Conservation (phyloP, 1,284 basidiomycete species). For the Pulchroboletus neoregius region DNA sequence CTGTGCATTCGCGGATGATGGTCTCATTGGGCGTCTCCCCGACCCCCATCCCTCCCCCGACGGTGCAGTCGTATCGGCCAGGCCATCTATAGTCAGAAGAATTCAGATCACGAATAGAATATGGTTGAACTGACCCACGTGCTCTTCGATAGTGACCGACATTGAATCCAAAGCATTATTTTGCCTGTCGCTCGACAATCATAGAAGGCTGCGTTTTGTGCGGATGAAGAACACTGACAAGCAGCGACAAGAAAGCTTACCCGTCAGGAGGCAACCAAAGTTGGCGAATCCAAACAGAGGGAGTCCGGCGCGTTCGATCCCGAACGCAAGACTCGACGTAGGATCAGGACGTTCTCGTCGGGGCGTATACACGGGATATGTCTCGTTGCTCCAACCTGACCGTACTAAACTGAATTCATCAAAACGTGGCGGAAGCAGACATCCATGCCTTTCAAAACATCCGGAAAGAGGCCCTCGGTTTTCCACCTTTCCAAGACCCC, state of each 20-base stretch:
- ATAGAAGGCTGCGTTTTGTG: slow-evolving; percentile 19
- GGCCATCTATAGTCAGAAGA: slow-evolving; percentile 34
- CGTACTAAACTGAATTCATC: not conserved
- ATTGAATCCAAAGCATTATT: slow-evolving; percentile 40
- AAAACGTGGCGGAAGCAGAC: not conserved
- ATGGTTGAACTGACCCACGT: slow-evolving; percentile 30
- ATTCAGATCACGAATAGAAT: not conserved
- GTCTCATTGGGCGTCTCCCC: slow-evolving; percentile 35
- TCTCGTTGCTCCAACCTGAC: slow-evolving; percentile 26
- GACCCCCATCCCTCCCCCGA: slow-evolving; percentile 41
- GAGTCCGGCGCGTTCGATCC: slow-evolving; percentile 41
- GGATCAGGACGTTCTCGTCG: slow-evolving; percentile 8
- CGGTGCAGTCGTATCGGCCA: slow-evolving; percentile 41
- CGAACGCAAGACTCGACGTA: slow-evolving; percentile 32
- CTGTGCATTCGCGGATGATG: slow-evolving; percentile 39
- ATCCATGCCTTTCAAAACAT: slow-evolving; percentile 21
- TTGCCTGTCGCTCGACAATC: slow-evolving; percentile 20
- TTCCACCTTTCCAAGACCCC: slow-evolving; percentile 19
- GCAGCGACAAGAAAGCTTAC: slow-evolving; percentile 20
- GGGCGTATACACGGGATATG: slow-evolving; percentile 26
- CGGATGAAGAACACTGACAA: not conserved
- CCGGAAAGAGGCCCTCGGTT: slow-evolving; percentile 15
- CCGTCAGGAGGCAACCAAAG: slow-evolving; percentile 42
- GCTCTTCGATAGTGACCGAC: slow-evolving; percentile 38
- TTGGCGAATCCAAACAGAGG: slow-evolving; percentile 44